Percentiles rank a stretch among this genome's conserved stretches.
phyloP scores from a whole-genome alignment of 2,329 filamentous ascomycete genomes.

The Dothistroma septosporum region DNA sequence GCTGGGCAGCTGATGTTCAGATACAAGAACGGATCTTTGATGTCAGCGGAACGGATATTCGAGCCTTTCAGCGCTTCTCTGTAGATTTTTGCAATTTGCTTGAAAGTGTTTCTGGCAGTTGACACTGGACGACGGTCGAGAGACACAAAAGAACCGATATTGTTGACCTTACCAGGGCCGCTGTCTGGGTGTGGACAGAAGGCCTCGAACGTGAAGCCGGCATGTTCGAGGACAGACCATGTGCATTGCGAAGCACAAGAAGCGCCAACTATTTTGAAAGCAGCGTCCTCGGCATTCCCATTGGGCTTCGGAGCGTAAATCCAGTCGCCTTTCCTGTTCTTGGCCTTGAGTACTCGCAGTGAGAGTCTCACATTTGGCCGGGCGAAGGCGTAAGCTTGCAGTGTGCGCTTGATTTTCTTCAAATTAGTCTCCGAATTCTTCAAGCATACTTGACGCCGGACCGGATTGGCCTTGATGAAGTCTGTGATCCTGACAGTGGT shows the following conservation, averaged over 20 bases:
- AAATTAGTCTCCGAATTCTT: conserved; percentile 58
- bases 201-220: conserved; percentile 51
- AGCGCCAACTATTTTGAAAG: conserved; percentile 58
- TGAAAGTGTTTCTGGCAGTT: conserved; percentile 52
- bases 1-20: conserved; percentile 60
- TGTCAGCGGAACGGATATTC: conserved; percentile 24
- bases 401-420: conserved; percentile 54
- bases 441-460: conserved; percentile 56
- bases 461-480: conserved; percentile 59
- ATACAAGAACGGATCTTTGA: conserved; percentile 57
- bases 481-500: conserved; percentile 61
- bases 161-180: conserved; percentile 38
- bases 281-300: conserved; percentile 54
- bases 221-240: conserved; percentile 35
- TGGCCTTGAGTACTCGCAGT: conserved; percentile 56
- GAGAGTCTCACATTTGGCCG: conserved; percentile 59
- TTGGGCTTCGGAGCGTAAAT: conserved; percentile 57
- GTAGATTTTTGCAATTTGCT: conserved; percentile 55
- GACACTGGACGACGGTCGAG: conserved; percentile 65
- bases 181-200: conserved; percentile 55
- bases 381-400: conserved; percentile 64
- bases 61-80: conserved; percentile 46
- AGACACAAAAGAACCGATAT: conserved; percentile 56
- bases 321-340: conserved; percentile 53
- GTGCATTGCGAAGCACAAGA: conserved; percentile 55